Base-by-base conservation (phyloP, 495 filamentous ascomycete genomes). In the Neurospora sublineolata region DNA sequence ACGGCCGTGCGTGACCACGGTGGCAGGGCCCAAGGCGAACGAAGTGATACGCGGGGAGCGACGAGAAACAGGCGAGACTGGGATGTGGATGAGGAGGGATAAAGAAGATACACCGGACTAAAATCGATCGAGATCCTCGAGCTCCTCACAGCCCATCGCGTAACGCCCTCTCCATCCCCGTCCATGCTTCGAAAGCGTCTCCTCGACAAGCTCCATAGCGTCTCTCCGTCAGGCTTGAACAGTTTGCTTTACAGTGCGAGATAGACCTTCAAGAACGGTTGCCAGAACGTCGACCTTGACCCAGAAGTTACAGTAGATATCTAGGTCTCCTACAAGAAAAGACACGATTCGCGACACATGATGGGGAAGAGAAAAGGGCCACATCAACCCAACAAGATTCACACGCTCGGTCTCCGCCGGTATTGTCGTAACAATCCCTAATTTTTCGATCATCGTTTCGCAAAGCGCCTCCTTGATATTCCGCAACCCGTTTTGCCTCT, bases 1-100 rank as follows among this genome's bases (percentile, higher is more conserved):
- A 23, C n/a, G 44, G 4, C 23, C 4, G 4, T 1, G 3, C n/a
- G 44, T 0, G 3, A 12, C 1, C 0, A 12, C 1, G 3, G 2
- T 1, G 9, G 41, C 8, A 1, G n/a, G 42, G 3, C 3, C 42
- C 3, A 4, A 11, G n/a, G 9, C 42, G 4, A 46, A 23, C n/a
- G 11, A 23, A 11, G 42, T 9, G 42, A 46, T 23, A 46, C 1
- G 42, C 8, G 1, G n/a, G 9, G 3, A 10, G 20, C 9, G 42
- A 46, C n/a, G 42, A 46, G 18, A 18, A 20, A 46, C 3, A 20
- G 42, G n/a, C 42, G 42, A 20, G n/a, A 20, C 0, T 1, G 0
- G 42, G 3, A 20, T 10, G 9, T 4, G 42, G 20, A 20, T 10
- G 1, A 44, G 8, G 8, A 4, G 18, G 42, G 11, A 1, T 8